These are phyloP conservation scores for Psilocybe cubensis DNA, from an alignment of 768 basidiomycete genomes.

Conservation along the genomic window DNA sequence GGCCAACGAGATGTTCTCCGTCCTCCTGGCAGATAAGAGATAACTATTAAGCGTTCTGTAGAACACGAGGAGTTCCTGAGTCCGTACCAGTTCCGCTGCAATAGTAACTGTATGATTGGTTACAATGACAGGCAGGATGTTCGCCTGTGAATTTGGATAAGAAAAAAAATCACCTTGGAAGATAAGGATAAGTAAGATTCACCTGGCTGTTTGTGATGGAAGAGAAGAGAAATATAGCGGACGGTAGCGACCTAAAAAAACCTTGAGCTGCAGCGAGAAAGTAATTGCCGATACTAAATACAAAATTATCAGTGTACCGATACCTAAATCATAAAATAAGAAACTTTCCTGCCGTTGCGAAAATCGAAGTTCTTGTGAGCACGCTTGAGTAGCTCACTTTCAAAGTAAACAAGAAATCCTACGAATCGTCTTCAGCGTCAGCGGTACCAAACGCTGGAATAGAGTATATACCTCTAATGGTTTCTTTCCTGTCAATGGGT, in stretches of 20 bases:
- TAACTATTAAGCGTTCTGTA: neutral
- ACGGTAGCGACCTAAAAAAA: conserved; percentile 91
- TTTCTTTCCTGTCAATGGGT: conserved; percentile 88
- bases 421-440: neutral
- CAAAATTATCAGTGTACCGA: neutral
- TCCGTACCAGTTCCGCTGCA: conserved; percentile 80
- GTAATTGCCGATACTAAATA: conserved; percentile 81
- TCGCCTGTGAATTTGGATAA: conserved; percentile 46
- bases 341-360: conserved; percentile 75
- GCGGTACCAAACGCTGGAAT: too few relatives aligned
- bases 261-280: conserved; percentile 87
- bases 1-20: conserved; percentile 80
- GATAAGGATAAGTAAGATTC: conserved; percentile 2
- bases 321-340: neutral
- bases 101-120: conserved; percentile 97
- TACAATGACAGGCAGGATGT: conserved; percentile 88
- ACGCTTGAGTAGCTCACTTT: conserved; percentile 82
- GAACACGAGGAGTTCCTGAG: neutral
- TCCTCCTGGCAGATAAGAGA: conserved; percentile 54
- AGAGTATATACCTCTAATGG: conserved; percentile 86
- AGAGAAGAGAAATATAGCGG: conserved; percentile 92
- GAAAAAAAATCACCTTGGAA: neutral
- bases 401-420: conserved; percentile 95
- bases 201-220: conserved; percentile 85
- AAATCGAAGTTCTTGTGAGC: conserved; percentile 97